Evolutionary conservation across 768 basidiomycete species (phyloP), one percentile per base, ranked within the genome.

Genomic region (Trametes meyenii): DNA sequence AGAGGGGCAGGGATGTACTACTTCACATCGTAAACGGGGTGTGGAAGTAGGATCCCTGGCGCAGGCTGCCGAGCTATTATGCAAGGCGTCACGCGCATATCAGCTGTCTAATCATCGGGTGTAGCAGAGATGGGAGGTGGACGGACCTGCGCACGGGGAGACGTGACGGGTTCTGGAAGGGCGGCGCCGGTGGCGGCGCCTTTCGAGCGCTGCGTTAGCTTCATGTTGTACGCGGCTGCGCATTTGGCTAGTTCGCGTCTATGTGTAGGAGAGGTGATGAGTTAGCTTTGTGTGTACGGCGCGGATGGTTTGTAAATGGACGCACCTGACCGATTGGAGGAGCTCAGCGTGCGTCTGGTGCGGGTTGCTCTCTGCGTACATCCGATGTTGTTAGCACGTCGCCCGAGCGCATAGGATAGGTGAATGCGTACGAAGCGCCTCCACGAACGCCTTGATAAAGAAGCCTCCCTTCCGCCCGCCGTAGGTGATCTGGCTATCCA

Each of bases 401-500:
- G 16, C 16, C n/a, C 6, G 17, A 10, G 5, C 14, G 10, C 1
- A 10, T 19, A 13, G 8, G 21, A 3, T 19, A 16, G 14, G 23
- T 12, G 12, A 0, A 7, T 33, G 59, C 66, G 44, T 49, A 67
- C 66, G 51, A 13, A 70, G 44, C 4, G 65, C 63, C 12, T 61
- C 54, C 1, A 51, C 61, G 44, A 70, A 64, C 14, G 69, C 65
- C 46, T 65, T 58, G 36, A 68, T 60, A 45, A 70, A 66, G 24
- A 68, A 50, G 2, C 69, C 67, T 2, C 69, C 67, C 2, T 52
- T 42, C 10, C 36, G 26, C 24, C 51, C 49, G 26, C 65, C 65
- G 43, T 60, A 58, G 11, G 66, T 65, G 13, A 53, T 48, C 45
- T 70, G 67, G n/a, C 55, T 57, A 40, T 70, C 69, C 50, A 57